These are phyloP conservation scores for Areca catechu DNA, from an alignment of 176 grass and related monocot genomes.

Conservation along the genomic window DNA sequence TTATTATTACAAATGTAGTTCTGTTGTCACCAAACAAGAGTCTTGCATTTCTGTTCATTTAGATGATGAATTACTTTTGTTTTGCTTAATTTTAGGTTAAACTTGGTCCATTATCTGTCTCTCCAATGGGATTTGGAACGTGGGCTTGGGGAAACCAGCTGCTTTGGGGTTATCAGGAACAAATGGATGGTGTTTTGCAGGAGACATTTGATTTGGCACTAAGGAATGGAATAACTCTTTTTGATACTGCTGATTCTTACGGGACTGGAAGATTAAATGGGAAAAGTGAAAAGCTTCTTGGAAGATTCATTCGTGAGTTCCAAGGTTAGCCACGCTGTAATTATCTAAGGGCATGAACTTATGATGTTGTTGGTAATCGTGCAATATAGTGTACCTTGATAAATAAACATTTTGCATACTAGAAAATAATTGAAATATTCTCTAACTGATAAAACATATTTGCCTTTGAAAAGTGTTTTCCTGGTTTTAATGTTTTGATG, in stretches of 20 bases:
- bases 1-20: background rate
- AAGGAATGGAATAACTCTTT: slow-evolving; percentile 73
- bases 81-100: slow-evolving; percentile 46
- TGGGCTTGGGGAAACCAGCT: slow-evolving; percentile 96
- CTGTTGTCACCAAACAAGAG: background rate
- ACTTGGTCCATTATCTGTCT: slow-evolving; percentile 55
- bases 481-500: no score
- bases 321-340: slow-evolving; percentile 28
- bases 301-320: slow-evolving; percentile 68
- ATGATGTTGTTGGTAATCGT: no score
- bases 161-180: slow-evolving; percentile 86
- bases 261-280: slow-evolving; percentile 80
- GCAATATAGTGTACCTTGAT: no score
- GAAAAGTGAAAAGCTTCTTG: slow-evolving; percentile 74
- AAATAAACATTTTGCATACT: no score
- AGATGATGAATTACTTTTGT: background rate
- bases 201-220: slow-evolving; percentile 72
- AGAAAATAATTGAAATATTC: no score
- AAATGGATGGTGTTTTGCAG: slow-evolving; percentile 66
- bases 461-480: no score
- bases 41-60: background rate
- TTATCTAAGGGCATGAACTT: no score
- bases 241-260: slow-evolving; percentile 96
- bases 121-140: slow-evolving; percentile 91
- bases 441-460: no score